A percentile compares a stretch with the other conserved stretches of the same genome.
Conservation (phyloP, 208 protist species). For the Vickermania spadyakhi region DNA sequence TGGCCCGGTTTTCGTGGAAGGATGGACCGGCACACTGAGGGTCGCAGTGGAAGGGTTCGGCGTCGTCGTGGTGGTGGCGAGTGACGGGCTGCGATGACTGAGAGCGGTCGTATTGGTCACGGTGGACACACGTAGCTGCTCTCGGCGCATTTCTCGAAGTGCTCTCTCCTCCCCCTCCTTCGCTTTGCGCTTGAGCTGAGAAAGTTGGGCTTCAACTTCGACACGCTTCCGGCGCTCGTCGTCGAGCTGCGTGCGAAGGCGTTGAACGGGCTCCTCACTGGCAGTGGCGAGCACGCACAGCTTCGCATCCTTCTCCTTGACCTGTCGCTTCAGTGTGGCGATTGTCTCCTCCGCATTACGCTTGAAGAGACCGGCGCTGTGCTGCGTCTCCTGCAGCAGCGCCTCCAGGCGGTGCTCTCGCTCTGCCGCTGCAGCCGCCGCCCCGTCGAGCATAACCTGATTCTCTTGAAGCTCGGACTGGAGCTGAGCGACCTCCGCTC, state of each 20-base stretch:
- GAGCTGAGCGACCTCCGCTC: slow-evolving; percentile 38
- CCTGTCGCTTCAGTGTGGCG: slow-evolving; percentile 59
- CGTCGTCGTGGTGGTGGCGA: background rate
- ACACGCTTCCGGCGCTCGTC: slow-evolving; percentile 73
- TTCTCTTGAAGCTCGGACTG: slow-evolving; percentile 41
- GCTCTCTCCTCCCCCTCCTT: slow-evolving; percentile 76
- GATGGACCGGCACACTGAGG: no score
- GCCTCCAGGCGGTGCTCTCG: slow-evolving; percentile 31
- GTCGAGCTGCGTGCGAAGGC: slow-evolving; percentile 71
- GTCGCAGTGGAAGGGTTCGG: background rate
- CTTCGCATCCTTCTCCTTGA: slow-evolving; percentile 69
- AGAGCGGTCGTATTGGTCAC: slow-evolving; percentile 9
- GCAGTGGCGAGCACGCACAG: slow-evolving; percentile 55
- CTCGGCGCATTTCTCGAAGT: slow-evolving; percentile 56
- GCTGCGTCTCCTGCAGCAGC: slow-evolving; percentile 32
- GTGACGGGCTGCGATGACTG: background rate
- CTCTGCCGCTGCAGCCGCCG: slow-evolving; percentile 31
- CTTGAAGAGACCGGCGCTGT: slow-evolving; percentile 28
- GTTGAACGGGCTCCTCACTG: slow-evolving; percentile 54
- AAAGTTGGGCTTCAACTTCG: slow-evolving; percentile 61
- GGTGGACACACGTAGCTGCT: slow-evolving; percentile 47
- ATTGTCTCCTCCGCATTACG: slow-evolving; percentile 46
- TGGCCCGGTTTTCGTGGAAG: no score
- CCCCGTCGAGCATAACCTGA: slow-evolving; percentile 32
- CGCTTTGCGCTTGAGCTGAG: slow-evolving; percentile 48